Evolutionary conservation across 2,329 filamentous ascomycete species (phyloP), one percentile per base, ranked within the genome.

Genomic region (Venturia nashicola): DNA sequence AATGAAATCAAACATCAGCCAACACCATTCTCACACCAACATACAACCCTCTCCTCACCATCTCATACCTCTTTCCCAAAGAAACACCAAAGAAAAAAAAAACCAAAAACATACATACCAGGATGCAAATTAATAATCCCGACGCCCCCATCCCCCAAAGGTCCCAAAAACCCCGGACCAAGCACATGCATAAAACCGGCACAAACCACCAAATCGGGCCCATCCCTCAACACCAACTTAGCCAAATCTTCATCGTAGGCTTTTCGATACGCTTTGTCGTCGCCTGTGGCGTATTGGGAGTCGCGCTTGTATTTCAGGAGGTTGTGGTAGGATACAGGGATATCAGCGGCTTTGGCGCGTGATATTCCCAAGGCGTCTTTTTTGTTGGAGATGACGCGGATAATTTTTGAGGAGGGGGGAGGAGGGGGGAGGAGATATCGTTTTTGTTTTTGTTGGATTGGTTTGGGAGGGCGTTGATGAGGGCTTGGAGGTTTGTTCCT

Each of bases 181-280:
- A 95, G 82, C 65, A 95, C 87, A 73, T 94, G 87, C 90, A 95
- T 95, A 82, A 89, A 95, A 2, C 91, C 91, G 3, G 89, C 87
- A 68, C 91, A 88, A 9, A 94, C 87, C 60, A 96, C 84, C 63
- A 96, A 75, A 63, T 92, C 83, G 0, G 91, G 90, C 65, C 75
- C 75, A 67, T 87, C 82, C 5, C 76, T 73, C 32, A 93, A 77
- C 62, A 95, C 82, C 65, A 87, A 79, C 51, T 81, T 74, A 0
- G 90, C 89, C 67, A 96, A 79, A 54, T 89, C 89, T 16, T 84
- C 82, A 72, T 96, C 91, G 74, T 94, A 95, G 63, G 79, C 80
- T 59, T 81, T 77, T 32, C 91, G 83, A 5, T 51, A 51, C 1
- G 85, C 87, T 51, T 72, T 69, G 7, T 79, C 72, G 6, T 78